A percentile compares a stretch with the other conserved stretches of the same genome.
Conservation (phyloP, 2,329 filamentous ascomycete genomes). For the Claviceps pusilla region DNA sequence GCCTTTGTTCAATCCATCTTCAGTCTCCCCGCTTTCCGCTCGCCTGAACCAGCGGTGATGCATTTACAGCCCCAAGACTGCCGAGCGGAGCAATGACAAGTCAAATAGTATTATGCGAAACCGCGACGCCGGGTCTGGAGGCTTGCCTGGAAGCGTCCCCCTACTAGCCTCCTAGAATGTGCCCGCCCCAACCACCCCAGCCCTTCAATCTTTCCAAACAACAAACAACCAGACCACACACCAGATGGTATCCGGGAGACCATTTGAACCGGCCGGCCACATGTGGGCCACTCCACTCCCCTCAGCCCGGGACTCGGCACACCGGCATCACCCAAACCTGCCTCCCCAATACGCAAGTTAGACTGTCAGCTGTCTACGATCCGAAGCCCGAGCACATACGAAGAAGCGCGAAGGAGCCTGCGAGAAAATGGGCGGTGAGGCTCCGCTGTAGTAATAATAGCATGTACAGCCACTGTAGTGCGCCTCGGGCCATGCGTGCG, state of each 20-base stretch:
- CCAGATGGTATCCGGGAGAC: too few relatives aligned
- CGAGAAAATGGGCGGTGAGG: neutral
- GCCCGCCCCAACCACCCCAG: neutral
- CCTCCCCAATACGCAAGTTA: neutral
- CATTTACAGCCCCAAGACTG: neutral
- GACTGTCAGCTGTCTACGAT: neutral
- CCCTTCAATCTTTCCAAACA: neutral
- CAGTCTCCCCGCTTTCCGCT: neutral
- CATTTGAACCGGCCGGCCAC: neutral
- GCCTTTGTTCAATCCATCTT: neutral
- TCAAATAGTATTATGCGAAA: too few relatives aligned
- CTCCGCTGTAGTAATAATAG: neutral
- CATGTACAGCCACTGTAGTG: neutral
- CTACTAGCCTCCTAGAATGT: neutral
- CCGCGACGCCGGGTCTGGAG: too few relatives aligned
- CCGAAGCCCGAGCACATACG: neutral
- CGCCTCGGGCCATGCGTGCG: too few relatives aligned
- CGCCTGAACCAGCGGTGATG: neutral
- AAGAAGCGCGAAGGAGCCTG: neutral
- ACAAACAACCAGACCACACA: too few relatives aligned
- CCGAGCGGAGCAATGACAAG: neutral
- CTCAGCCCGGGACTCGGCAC: neutral
- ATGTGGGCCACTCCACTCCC: neutral
- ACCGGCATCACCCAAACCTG: neutral
- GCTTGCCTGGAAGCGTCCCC: neutral